A percentile compares a stretch with the other conserved stretches of the same genome.
Conservation (phyloP, 768 basidiomycete genomes). For the Amanita rubescens region DNA sequence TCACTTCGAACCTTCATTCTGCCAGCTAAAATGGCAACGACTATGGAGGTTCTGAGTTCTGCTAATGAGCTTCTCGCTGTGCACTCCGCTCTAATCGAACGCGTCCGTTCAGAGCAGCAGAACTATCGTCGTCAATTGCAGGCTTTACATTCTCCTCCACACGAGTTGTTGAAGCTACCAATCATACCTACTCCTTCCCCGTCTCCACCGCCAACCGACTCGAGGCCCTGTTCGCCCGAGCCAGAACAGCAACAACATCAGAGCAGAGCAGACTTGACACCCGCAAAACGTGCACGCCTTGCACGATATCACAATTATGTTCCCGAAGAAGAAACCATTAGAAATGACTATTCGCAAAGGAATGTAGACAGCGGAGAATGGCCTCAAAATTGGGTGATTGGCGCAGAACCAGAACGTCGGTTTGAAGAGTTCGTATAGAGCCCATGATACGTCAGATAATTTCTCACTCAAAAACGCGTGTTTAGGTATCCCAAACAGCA, state of each 20-base stretch:
- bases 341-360: conserved; percentile 89
- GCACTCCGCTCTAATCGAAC: conserved; percentile 51
- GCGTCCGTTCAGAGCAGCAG: conserved; percentile 50
- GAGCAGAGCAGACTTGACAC: conserved; percentile 37
- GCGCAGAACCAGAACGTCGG: conserved; percentile 78
- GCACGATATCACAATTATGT: conserved; percentile 76
- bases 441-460: not conserved
- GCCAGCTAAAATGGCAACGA: conserved; percentile 17
- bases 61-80: conserved; percentile 60
- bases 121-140: conserved; percentile 49
- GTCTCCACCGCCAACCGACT: conserved; percentile 40
- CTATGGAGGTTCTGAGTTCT: conserved; percentile 45
- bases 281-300: conserved; percentile 67
- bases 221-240: conserved; percentile 40
- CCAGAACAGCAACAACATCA: conserved; percentile 23
- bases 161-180: conserved; percentile 48
- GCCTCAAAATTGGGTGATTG: conserved; percentile 91
- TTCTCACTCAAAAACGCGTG: not conserved
- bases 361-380: conserved; percentile 91
- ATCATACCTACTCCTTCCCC: conserved; percentile 50
- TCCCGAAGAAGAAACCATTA: conserved; percentile 91
- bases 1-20: not conserved
- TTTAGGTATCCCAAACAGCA: conserved; percentile 91
- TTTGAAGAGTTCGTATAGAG: conserved; percentile 79
- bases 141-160: conserved; percentile 45